A percentile compares a stretch with the other conserved stretches of the same genome.
Evolutionary conservation across 2,329 filamentous ascomycete genomes (phyloP).

Genomic region (Aspergillus texensis): DNA sequence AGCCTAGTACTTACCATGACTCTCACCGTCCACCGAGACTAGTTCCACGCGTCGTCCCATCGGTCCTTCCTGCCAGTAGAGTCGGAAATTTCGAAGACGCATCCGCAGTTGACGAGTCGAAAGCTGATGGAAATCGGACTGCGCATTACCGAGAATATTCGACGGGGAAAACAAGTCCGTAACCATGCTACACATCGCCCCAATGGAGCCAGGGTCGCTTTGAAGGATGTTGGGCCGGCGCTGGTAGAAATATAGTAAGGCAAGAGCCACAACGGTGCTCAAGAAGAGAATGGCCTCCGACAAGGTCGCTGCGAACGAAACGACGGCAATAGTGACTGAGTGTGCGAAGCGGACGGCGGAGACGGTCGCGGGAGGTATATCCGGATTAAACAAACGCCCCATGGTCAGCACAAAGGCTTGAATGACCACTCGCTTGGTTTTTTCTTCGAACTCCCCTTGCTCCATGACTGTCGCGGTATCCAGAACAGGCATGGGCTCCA

Average conservation of each 20-base stretch:
- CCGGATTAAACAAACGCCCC: conserved; percentile 35
- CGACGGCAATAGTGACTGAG: conserved; percentile 33
- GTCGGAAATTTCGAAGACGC: conserved; percentile 31
- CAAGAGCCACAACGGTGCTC: conserved; percentile 25
- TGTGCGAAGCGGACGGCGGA: conserved; percentile 26
- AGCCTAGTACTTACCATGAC: background rate
- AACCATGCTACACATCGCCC: conserved; percentile 39
- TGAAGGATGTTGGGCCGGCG: conserved; percentile 33
- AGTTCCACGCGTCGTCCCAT: conserved; percentile 33
- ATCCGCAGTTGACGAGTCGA: conserved; percentile 36
- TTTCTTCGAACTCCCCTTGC: conserved; percentile 28
- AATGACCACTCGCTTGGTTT: conserved; percentile 31
- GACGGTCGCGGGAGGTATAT: conserved; percentile 22
- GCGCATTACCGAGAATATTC: conserved; percentile 31
- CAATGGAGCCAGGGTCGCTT: conserved; percentile 37
- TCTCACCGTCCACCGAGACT: conserved; percentile 31
- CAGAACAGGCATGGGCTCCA: conserved; percentile 32
- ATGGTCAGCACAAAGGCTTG: conserved; percentile 36
- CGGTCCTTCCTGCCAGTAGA: conserved; percentile 32
- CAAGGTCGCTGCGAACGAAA: conserved; percentile 30
- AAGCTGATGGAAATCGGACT: conserved; percentile 34
- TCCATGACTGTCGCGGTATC: conserved; percentile 35
- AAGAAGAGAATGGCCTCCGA: conserved; percentile 34
- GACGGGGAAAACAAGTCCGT: conserved; percentile 32
- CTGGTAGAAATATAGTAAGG: conserved; percentile 32